Evolutionary conservation across 2,329 filamentous ascomycete genomes (phyloP), one percentile per base, ranked within the genome.

Genomic region (Thelonectria blattea): DNA sequence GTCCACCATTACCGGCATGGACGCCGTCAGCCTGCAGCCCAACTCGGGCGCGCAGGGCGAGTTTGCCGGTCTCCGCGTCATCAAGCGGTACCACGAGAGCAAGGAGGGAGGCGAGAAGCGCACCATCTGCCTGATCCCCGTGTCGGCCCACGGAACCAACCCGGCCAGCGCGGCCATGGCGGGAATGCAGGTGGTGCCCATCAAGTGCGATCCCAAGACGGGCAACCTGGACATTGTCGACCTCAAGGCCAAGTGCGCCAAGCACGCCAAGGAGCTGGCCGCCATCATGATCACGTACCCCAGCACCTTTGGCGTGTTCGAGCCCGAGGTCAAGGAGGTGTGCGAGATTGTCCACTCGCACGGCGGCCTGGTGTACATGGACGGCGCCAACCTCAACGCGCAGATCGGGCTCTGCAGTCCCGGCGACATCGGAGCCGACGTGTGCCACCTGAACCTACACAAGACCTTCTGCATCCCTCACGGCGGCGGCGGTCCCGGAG

Each of bases 391-490:
- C 81, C 94, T 97, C 91, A 98, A 97, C 74, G 94, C 94, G 10
- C 94, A 97, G 77, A 97, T 97, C 63, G 94, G 94, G 10, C 85
- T 98, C 12, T 96, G 92, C 82, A 96, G 92, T 4, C 94, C 94
- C 2, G 94, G 94, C 42, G 92, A 96, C 75, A 96, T 98, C 67
- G 94, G 94, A n/a, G 94, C 94, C 27, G 94, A 98, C 74, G 93
- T 97, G 41, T 97, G 94, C 83, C 94, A 98, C 81, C 83, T 98
- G 60, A 98, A 98, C 79, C 85, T 98, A 24, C 94, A 98, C 86
- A 98, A 98, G 85, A 98, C 94, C 11, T 97, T 98, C 83, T 98
- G 94, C 76, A 98, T 98, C 70, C 94, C 94, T 47, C 94, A 98
- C 77, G 94, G 94, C 53, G 94, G 94, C 64, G 94, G 94, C 67